Conservation (phyloP, 441 rosid species). For the Pelargonium cotyledonis region DNA sequence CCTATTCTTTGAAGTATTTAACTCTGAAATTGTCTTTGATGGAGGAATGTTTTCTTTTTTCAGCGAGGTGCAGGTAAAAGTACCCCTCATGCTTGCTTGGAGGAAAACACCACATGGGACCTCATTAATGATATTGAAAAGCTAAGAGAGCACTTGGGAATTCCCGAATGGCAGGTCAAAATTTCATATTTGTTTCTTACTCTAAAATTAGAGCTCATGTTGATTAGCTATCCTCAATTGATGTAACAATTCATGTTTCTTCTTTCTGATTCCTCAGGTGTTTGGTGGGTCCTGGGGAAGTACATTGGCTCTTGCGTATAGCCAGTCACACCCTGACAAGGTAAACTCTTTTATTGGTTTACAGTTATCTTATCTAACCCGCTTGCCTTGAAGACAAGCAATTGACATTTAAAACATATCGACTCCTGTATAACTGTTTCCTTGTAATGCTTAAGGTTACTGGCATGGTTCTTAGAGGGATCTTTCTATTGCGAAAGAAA, state of each 20-base stretch:
- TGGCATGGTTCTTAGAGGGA: conserved; percentile 86
- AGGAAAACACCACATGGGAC: conserved; percentile 85
- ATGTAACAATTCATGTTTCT: conserved; percentile 1
- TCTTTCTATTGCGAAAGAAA: conserved; percentile 82
- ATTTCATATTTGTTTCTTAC: conserved; percentile 9
- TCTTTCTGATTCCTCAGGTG: conserved; percentile 41
- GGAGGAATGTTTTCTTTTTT: conserved; percentile 8
- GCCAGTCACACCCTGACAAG: conserved; percentile 82
- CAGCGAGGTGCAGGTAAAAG: conserved; percentile 95
- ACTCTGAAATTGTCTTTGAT: background rate
- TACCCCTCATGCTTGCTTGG: conserved; percentile 93
- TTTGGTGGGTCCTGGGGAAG: conserved; percentile 99
- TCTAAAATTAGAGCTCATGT: conserved; percentile 2
- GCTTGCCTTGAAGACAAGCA: conserved; percentile 13
- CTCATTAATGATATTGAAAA: conserved; percentile 76
- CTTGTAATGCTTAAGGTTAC: conserved; percentile 46
- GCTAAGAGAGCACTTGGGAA: conserved; percentile 67
- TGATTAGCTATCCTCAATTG: conserved; percentile 6
- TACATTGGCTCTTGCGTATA: conserved; percentile 78
- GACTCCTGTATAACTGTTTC: conserved; percentile 9
- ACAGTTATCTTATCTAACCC: conserved; percentile 6
- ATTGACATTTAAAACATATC: background rate
- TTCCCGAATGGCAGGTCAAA: conserved; percentile 86
- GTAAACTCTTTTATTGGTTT: conserved; percentile 28
- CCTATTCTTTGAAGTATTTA: background rate